Conservation (phyloP, 2,329 filamentous ascomycete genomes). For the Fusarium gaditjirri region DNA sequence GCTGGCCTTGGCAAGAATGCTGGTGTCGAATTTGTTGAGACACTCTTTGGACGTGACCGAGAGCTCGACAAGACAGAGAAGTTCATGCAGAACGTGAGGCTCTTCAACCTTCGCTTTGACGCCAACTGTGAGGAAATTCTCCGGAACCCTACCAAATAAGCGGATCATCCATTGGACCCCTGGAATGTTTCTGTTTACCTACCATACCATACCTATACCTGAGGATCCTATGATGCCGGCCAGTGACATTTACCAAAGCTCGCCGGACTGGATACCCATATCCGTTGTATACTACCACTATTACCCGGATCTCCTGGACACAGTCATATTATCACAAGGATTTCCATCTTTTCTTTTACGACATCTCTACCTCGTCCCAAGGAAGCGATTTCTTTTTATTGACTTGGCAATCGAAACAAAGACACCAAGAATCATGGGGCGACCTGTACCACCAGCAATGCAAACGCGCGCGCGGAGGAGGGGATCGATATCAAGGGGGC, state of each 20-base stretch:
- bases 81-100: conserved; percentile 87
- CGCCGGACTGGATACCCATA: conserved; percentile 42
- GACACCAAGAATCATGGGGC: conserved; percentile 44
- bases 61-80: conserved; percentile 91
- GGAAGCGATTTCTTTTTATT: conserved; percentile 43
- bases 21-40: conserved; percentile 94
- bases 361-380: conserved; percentile 41
- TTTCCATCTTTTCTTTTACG: conserved; percentile 38
- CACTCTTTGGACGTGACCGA: conserved; percentile 91
- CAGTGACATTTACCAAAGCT: conserved; percentile 34
- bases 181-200: conserved; percentile 37
- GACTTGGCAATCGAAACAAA: conserved; percentile 37
- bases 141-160: conserved; percentile 65
- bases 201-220: conserved; percentile 31
- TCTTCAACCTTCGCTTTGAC: conserved; percentile 95
- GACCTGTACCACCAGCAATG: conserved; percentile 50
- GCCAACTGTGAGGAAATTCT: conserved; percentile 95
- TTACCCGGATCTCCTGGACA: conserved; percentile 43
- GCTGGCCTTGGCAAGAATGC: conserved; percentile 83
- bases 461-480: conserved; percentile 44
- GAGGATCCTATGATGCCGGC: conserved; percentile 38
- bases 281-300: conserved; percentile 47
- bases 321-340: conserved; percentile 24
- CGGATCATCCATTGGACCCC: conserved; percentile 39
- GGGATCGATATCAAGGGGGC: conserved; percentile 46